These are phyloP conservation scores for Diaporthe australafricana DNA, from an alignment of 2,329 filamentous ascomycete genomes.

Conservation along the genomic window DNA sequence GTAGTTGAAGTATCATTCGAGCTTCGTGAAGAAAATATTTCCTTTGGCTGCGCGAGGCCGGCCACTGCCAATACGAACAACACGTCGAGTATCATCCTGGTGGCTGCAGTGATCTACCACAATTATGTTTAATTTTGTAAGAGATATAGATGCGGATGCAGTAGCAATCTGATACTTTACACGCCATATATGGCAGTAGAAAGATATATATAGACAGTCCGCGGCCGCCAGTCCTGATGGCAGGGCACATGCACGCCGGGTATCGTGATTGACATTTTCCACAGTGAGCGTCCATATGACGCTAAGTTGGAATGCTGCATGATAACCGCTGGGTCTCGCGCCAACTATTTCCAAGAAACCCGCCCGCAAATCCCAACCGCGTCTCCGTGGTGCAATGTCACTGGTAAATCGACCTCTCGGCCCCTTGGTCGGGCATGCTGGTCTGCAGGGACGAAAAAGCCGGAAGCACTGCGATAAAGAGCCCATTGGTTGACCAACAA, in stretches of 20 bases:
- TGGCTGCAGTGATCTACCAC: not conserved
- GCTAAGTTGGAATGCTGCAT: not conserved
- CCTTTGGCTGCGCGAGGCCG: not conserved
- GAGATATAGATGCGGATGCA: not conserved
- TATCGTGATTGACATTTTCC: conserved; percentile 6
- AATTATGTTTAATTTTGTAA: not conserved
- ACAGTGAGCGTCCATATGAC: not conserved
- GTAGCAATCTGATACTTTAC: not conserved
- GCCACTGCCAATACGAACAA: conserved; percentile 6
- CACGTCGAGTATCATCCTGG: not conserved
- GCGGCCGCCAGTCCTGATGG: not conserved
- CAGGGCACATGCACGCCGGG: conserved; percentile 10
- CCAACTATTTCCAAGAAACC: conserved; percentile 4
- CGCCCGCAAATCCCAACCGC: not conserved
- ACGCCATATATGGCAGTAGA: not conserved
- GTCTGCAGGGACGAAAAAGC: conserved; percentile 6
- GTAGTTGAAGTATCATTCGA: not conserved
- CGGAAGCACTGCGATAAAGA: not conserved
- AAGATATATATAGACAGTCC: not conserved
- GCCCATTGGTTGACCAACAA: conserved; percentile 11
- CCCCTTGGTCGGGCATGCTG: conserved; percentile 7
- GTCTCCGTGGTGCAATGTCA: not conserved
- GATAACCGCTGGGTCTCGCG: conserved; percentile 3
- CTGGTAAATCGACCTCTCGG: not conserved
- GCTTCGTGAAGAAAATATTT: not conserved